phyloP scores from a whole-genome alignment of 148 eudicot species.

The Amaranthus palmeri region DNA sequence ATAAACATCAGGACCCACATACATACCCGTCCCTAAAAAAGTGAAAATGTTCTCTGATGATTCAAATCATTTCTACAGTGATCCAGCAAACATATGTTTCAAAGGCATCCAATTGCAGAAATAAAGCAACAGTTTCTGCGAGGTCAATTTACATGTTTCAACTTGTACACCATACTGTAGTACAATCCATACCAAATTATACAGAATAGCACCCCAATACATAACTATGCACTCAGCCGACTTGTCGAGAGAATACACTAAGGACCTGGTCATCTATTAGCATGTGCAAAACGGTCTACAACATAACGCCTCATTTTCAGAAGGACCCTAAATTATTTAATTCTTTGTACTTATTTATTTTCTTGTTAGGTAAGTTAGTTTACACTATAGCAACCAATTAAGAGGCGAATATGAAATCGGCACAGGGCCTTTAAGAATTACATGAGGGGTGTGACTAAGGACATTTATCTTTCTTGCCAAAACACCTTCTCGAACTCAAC shows the following conservation, averaged over 20 bases:
- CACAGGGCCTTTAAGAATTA: no score
- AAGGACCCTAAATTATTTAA: no score
- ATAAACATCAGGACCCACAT: constrained; percentile 6
- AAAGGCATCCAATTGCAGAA: neutral
- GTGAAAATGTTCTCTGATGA: neutral
- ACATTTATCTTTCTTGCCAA: neutral
- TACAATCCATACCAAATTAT: neutral
- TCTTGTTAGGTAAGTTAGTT: no score
- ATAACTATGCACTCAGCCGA: no score
- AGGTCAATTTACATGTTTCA: neutral
- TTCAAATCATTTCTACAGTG: neutral
- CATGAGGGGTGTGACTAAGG: neutral
- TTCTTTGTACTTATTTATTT: no score
- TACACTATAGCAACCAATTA: no score
- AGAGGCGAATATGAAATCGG: no score
- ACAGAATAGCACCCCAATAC: neutral
- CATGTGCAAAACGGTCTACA: no score
- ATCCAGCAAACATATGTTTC: neutral
- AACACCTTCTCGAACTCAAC: constrained; percentile 69
- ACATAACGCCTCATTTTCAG: no score
- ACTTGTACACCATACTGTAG: neutral
- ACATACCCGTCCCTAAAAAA: neutral
- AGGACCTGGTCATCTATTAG: no score
- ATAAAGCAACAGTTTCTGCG: neutral
- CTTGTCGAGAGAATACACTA: no score